Conservation (phyloP, 2,329 filamentous ascomycete species). For the Aaosphaeria arxii region DNA sequence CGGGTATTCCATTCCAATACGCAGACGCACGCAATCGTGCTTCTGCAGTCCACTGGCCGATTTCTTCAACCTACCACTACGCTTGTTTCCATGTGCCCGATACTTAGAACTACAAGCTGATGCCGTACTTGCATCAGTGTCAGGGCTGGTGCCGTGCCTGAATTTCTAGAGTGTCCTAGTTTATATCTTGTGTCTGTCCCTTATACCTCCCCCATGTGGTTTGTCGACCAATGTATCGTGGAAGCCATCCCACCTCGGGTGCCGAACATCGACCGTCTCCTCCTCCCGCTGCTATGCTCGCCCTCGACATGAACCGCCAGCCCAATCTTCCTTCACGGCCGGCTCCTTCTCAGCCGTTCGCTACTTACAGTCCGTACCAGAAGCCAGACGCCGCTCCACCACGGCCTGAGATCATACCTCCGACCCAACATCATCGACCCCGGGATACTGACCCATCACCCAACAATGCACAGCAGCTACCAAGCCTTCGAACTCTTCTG, state of each 20-base stretch:
- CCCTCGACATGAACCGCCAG: slow-evolving; percentile 79
- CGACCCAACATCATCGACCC: slow-evolving; percentile 22
- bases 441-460: slow-evolving; percentile 22
- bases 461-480: slow-evolving; percentile 32
- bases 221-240: slow-evolving; percentile 28
- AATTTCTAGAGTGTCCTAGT: slow-evolving; percentile 20
- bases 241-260: slow-evolving; percentile 26
- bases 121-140: slow-evolving; percentile 30
- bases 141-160: slow-evolving; percentile 22
- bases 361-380: slow-evolving; percentile 27
- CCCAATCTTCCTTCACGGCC: slow-evolving; percentile 80
- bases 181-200: slow-evolving; percentile 26
- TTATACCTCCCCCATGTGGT: slow-evolving; percentile 28
- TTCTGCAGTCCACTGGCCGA: slow-evolving; percentile 25
- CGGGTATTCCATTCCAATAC: slow-evolving; percentile 28
- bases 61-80: slow-evolving; percentile 13
- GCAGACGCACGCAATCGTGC: slow-evolving; percentile 32
- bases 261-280: slow-evolving; percentile 20
- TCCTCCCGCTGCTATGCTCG: slow-evolving; percentile 39
- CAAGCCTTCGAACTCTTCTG: slow-evolving; percentile 36
- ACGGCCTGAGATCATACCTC: slow-evolving; percentile 20
- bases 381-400: slow-evolving; percentile 21
- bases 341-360: slow-evolving; percentile 21
- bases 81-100: slow-evolving; percentile 30
- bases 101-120: slow-evolving; percentile 26